Percentiles rank a stretch among this genome's conserved stretches.
Evolutionary conservation across 176 grass and related monocot genomes (phyloP).

Genomic region (Phragmites australis): DNA sequence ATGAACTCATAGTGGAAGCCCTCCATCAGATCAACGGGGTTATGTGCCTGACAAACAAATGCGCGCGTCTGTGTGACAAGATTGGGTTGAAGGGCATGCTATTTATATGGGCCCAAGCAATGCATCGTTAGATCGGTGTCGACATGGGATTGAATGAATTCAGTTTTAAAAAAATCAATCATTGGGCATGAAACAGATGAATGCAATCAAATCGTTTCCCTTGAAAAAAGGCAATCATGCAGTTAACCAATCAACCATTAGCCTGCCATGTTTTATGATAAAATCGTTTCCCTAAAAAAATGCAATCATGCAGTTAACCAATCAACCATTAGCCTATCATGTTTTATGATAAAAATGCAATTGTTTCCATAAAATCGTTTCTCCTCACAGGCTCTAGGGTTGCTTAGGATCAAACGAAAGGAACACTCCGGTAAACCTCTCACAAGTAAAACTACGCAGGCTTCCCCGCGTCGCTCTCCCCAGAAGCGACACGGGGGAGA

Average conservation of each 20-base stretch:
- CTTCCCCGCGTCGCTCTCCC: no score
- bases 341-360: not conserved
- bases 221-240: not conserved
- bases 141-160: not conserved
- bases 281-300: not conserved
- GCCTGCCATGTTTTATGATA: not conserved
- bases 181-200: not conserved
- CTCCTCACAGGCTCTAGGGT: not conserved
- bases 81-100: not conserved
- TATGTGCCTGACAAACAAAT: not conserved
- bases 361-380: no score
- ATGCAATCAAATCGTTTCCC: not conserved
- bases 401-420: not conserved
- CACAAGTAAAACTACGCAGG: no score
- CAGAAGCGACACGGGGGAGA: no score
- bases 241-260: slow-evolving; percentile 1
- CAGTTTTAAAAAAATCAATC: not conserved
- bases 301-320: not conserved
- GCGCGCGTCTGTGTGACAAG: not conserved
- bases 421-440: not conserved
- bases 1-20: slow-evolving; percentile 39
- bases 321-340: not conserved
- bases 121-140: not conserved
- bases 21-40: not conserved
- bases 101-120: not conserved